Evolutionary conservation across 108 stramenopile genomes (phyloP).

Genomic region (Skeletonema grethae): DNA sequence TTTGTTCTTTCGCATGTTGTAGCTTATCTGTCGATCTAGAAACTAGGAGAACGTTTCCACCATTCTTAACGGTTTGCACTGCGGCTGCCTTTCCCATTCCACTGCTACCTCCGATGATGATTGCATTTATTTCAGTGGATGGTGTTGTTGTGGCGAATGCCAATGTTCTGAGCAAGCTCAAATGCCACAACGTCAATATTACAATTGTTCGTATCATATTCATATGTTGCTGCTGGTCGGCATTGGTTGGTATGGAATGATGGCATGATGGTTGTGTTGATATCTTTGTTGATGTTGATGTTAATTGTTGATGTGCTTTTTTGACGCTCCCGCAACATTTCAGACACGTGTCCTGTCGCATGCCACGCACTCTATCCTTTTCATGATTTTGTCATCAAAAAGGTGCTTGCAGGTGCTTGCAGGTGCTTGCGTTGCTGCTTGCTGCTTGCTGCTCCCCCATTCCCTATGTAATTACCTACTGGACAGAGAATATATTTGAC

Average conservation of each 20-base stretch:
- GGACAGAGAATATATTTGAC: too few species aligned
- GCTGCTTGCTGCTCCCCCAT: too few species aligned
- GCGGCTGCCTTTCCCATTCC: slow-evolving; percentile 78
- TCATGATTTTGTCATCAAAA: too few species aligned
- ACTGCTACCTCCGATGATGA: slow-evolving; percentile 58
- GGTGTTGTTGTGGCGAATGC: neutral
- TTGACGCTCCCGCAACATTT: neutral
- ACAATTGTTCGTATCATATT: neutral
- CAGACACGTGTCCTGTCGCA: neutral
- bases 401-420: too few species aligned
- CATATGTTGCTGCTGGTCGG: too few species aligned
- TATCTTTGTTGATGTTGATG: too few species aligned
- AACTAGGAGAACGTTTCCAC: slow-evolving; percentile 53
- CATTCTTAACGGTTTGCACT: slow-evolving; percentile 33
- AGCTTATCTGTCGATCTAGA: slow-evolving; percentile 55
- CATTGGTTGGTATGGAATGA: too few species aligned
- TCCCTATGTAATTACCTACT: too few species aligned
- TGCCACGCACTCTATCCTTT: neutral
- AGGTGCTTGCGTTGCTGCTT: too few species aligned
- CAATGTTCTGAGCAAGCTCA: neutral
- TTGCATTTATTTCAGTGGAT: slow-evolving; percentile 8
- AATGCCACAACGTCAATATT: neutral
- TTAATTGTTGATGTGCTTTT: too few species aligned
- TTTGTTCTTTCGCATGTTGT: slow-evolving; percentile 25
- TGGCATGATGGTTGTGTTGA: too few species aligned